Evolutionary conservation across 2,329 filamentous ascomycete genomes (phyloP).

Genomic region (Microdochium paspali): DNA sequence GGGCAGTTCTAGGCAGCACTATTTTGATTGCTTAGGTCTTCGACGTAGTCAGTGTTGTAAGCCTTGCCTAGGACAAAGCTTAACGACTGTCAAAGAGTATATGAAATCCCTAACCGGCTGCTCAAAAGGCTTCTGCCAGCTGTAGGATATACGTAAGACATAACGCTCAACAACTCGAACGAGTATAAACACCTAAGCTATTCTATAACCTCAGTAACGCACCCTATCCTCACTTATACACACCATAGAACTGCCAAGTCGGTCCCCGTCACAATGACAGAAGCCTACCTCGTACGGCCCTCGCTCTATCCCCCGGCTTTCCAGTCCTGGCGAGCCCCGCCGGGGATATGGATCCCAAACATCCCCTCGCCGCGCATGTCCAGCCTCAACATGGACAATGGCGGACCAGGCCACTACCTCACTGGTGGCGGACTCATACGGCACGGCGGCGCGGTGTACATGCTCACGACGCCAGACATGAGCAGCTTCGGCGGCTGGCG

Average conservation of each 20-base stretch:
- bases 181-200: too few species aligned
- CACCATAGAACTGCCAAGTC: neutral
- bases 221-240: too few species aligned
- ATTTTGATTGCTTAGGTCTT: too few species aligned
- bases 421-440: slow-evolving; percentile 5
- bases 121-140: too few species aligned
- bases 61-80: too few species aligned
- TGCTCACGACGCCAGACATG: slow-evolving; percentile 5
- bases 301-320: neutral
- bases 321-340: slow-evolving; percentile 3
- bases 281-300: neutral
- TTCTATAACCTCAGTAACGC: neutral
- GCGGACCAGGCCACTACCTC: slow-evolving; percentile 3
- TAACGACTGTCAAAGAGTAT: too few species aligned
- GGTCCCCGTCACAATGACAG: neutral
- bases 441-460: slow-evolving; percentile 5
- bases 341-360: slow-evolving; percentile 4
- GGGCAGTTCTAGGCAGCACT: too few species aligned
- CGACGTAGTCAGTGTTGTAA: too few species aligned
- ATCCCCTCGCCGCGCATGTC: neutral
- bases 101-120: too few species aligned
- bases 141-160: too few species aligned
- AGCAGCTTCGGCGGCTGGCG: slow-evolving; percentile 5
- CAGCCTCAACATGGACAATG: neutral
- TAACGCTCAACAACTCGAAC: neutral